Evolutionary conservation across 441 rosid genomes (phyloP).

Genomic region (Populus hybrid): DNA sequence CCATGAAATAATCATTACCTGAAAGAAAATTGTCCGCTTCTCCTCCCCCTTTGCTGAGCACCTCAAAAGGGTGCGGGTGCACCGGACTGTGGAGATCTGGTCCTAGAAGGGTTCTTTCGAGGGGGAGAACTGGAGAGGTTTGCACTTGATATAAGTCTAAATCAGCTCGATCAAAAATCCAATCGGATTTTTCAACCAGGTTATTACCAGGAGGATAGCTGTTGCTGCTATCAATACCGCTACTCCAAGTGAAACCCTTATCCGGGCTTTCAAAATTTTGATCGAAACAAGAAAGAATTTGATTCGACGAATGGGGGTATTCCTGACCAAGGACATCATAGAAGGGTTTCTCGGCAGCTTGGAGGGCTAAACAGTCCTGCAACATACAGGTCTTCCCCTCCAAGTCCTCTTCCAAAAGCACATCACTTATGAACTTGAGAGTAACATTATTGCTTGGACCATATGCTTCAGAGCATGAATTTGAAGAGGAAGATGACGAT

Average conservation of each 20-base stretch:
- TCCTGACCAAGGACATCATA: conserved; percentile 60
- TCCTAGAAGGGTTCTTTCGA: conserved; percentile 19
- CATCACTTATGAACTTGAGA: conserved; percentile 70
- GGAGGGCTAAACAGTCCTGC: conserved; percentile 77
- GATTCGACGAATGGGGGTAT: conserved; percentile 28
- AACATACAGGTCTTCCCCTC: conserved; percentile 65
- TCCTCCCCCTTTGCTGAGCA: neutral
- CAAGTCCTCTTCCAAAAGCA: conserved; percentile 79
- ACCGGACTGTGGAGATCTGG: conserved; percentile 18
- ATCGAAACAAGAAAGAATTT: neutral
- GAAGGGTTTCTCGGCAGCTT: conserved; percentile 79
- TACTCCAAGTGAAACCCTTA: conserved; percentile 14
- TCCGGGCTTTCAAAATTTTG: conserved; percentile 11
- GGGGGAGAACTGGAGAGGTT: conserved; percentile 20
- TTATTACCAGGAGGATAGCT: neutral
- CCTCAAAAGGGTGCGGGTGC: conserved; percentile 14
- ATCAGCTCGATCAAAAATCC: conserved; percentile 17
- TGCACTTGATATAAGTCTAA: conserved; percentile 8
- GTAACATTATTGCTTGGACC: conserved; percentile 28
- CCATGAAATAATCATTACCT: neutral
- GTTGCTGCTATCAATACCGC: conserved; percentile 13
- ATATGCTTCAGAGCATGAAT: conserved; percentile 10
- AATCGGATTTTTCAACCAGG: conserved; percentile 11
- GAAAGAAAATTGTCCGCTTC: conserved; percentile 1
- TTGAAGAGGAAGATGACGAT: conserved; percentile 9